A percentile compares a stretch with the other conserved stretches of the same genome.
phyloP scores from a whole-genome alignment of 2,329 filamentous ascomycete genomes.

The Pseudogymnoascus sp. region DNA sequence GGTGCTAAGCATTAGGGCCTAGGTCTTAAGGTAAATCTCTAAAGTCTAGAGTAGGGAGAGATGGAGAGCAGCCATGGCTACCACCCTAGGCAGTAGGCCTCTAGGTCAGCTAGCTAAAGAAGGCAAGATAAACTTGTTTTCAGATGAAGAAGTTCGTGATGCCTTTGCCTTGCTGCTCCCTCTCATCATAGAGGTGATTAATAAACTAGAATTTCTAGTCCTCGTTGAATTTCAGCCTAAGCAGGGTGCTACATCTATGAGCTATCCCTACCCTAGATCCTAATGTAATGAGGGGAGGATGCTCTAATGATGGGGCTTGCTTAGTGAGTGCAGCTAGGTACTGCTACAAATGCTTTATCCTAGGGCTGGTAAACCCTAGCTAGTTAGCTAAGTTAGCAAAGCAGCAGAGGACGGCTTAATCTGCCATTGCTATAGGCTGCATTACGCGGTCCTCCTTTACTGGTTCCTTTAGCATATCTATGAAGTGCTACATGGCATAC shows the following conservation, averaged over 20 bases:
- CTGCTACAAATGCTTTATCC: slow-evolving; percentile 11
- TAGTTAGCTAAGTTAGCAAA: slow-evolving; percentile 10
- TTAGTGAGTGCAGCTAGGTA: not conserved
- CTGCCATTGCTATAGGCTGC: slow-evolving; percentile 9
- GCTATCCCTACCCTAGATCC: slow-evolving; percentile 7
- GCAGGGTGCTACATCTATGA: slow-evolving; percentile 2
- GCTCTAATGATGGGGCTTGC: not conserved
- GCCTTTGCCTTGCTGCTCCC: slow-evolving; percentile 8
- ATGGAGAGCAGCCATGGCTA: not conserved
- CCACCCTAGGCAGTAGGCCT: not conserved
- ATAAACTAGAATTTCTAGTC: slow-evolving; percentile 14
- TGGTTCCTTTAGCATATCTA: slow-evolving; percentile 4
- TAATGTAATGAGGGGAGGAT: slow-evolving; percentile 11
- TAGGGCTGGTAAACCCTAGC: slow-evolving; percentile 2
- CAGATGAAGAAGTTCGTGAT: slow-evolving; percentile 17
- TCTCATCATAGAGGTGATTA: slow-evolving; percentile 13
- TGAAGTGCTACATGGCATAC: slow-evolving; percentile 9
- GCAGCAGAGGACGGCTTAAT: not conserved
- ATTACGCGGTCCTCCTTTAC: slow-evolving; percentile 6
- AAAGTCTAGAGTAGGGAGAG: not conserved
- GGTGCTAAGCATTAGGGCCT: not conserved
- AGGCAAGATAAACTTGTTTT: slow-evolving; percentile 15
- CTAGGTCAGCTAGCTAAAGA: slow-evolving; percentile 12
- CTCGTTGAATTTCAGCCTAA: slow-evolving; percentile 8
- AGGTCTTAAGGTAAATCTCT: not conserved